Evolutionary conservation across 768 basidiomycete species (phyloP).

Genomic region (Auriscalpium vulgare): DNA sequence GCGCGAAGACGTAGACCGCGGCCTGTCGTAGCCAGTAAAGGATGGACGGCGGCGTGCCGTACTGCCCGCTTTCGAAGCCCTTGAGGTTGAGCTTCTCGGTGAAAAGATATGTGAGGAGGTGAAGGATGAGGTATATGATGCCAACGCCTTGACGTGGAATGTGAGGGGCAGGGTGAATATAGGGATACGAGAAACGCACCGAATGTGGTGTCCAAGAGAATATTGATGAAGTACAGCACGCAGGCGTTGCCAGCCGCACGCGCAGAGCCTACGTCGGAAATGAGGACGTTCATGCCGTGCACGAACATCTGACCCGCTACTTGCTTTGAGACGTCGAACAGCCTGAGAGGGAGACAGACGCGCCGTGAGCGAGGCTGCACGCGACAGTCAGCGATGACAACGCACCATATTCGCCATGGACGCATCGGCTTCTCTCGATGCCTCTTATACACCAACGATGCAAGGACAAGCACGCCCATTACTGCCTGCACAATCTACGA

Average conservation of each 20-base stretch:
- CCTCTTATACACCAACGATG: conserved; percentile 81
- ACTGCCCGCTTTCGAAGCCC: conserved; percentile 81
- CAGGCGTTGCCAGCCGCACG: conserved; percentile 77
- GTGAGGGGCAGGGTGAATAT: background rate
- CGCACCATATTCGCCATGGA: conserved; percentile 89
- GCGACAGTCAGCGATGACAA: background rate
- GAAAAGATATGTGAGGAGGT: conserved; percentile 54
- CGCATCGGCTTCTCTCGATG: conserved; percentile 80
- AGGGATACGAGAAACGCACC: conserved; percentile 38
- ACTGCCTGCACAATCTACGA: conserved; percentile 69
- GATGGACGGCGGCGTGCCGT: conserved; percentile 76
- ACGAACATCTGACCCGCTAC: conserved; percentile 79
- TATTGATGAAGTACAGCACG: conserved; percentile 86
- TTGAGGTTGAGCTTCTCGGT: conserved; percentile 56
- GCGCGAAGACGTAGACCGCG: conserved; percentile 70
- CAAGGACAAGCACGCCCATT: conserved; percentile 87
- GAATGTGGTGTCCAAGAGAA: conserved; percentile 85
- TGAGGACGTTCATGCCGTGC: conserved; percentile 69
- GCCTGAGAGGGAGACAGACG: conserved; percentile 37
- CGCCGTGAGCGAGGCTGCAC: background rate
- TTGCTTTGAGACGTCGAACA: conserved; percentile 93
- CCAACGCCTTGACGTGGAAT: conserved; percentile 54
- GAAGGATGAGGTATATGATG: conserved; percentile 69
- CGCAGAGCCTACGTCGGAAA: conserved; percentile 70
- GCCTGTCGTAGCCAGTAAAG: conserved; percentile 71